Percentiles rank a stretch among this genome's conserved stretches.
phyloP scores from a whole-genome alignment of 177 flowering plant genomes.

The Vitis hybrid region DNA sequence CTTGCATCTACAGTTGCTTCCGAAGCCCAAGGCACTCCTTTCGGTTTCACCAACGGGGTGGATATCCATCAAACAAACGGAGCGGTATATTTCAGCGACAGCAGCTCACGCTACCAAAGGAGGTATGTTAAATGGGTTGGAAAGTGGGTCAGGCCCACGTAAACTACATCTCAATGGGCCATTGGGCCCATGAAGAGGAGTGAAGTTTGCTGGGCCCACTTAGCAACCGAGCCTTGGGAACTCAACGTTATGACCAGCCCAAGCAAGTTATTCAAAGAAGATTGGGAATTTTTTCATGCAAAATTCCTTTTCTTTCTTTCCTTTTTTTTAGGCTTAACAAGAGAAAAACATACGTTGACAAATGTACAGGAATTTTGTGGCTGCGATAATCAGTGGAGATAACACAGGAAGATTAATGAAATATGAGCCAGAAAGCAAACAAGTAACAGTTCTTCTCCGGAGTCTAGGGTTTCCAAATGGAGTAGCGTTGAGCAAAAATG shows the following conservation, averaged over 20 bases:
- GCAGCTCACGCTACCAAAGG: constrained; percentile 31
- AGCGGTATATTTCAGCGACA: constrained; percentile 35
- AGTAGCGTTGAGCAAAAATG: constrained; percentile 37
- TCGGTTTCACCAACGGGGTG: constrained; percentile 28
- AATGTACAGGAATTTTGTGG: constrained; percentile 33
- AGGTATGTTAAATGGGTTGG: constrained; percentile 22
- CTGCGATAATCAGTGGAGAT: constrained; percentile 34
- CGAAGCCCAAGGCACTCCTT: constrained; percentile 17
- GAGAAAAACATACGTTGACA: neutral
- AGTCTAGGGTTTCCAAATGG: constrained; percentile 50
- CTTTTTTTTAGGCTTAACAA: too few relatives aligned
- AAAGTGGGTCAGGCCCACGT: neutral
- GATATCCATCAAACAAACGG: constrained; percentile 22
- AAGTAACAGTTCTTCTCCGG: constrained; percentile 28
- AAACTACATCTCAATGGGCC: neutral
- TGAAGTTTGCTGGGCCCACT: too few relatives aligned
- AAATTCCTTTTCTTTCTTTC: neutral
- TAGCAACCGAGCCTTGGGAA: too few relatives aligned
- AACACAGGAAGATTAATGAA: constrained; percentile 52
- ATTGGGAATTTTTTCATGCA: too few relatives aligned
- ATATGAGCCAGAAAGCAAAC: constrained; percentile 35
- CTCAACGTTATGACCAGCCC: too few relatives aligned
- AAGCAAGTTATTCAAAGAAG: too few relatives aligned
- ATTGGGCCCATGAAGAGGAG: too few relatives aligned
- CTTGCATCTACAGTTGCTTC: constrained; percentile 18